Evolutionary conservation across 2,329 filamentous ascomycete species (phyloP), one percentile per base, ranked within the genome.

Genomic region (Metarhizium guizhouense): DNA sequence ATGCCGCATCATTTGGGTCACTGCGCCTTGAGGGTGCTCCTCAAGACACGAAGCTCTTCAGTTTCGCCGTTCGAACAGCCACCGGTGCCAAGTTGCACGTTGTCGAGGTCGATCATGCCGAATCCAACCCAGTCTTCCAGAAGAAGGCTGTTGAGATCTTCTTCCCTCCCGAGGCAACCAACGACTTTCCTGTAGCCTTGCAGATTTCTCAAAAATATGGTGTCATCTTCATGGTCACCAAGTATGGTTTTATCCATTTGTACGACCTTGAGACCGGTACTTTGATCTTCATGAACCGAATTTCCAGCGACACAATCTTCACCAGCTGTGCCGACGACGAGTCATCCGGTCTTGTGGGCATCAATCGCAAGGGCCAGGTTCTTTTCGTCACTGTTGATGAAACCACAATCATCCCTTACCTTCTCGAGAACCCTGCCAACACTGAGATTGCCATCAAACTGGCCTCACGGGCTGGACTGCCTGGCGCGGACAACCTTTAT

Each of bases 271-370:
- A 99, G 77, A 94, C 89, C 7, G 95, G 90, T 57, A 88, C 88
- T 13, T 95, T 90, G 70, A 94, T 99, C 69, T 99, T 96, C 82
- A 95, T 99, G 91, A 99, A 99, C 80, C 88, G 95, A 65, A 99
- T 99, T 67, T 99, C 94, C 38, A 96, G 91, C 77, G 94, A 99
- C 70, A 99, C 94, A 30, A 97, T 99, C 70, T 99, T 99, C 76
- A 95, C 93, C 30, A 96, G 92, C 20, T 87, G 90, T 50, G 77
- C 86, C 40, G 94, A 99, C 70, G 81, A 82, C 54, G 86, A 91
- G 25, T 95, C 90, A 18, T 84, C 87, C 49, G 95, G 95, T 64
- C 87, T 99, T 60, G 82, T 99, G 54, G 91, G 90, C 64, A 93
- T 99, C 70, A 99, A 99, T 77, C 87, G 95, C 67, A 96, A 96